Conservation (phyloP, 2,329 filamentous ascomycete genomes). For the Aspergillus sp. region DNA sequence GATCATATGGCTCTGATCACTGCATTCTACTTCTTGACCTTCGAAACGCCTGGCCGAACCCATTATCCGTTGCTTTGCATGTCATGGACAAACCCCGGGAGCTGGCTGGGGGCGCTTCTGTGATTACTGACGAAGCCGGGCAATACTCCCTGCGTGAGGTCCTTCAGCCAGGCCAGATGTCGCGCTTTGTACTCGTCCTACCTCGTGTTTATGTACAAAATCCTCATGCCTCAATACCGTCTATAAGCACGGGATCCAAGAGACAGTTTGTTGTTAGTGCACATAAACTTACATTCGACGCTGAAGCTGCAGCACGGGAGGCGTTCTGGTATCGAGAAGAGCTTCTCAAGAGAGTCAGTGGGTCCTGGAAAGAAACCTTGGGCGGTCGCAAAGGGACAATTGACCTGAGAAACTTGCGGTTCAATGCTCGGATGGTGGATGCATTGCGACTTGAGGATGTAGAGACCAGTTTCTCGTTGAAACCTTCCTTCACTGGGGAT, state of each 20-base stretch:
- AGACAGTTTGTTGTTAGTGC: constrained; percentile 90
- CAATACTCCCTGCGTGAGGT: constrained; percentile 42
- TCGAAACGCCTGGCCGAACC: constrained; percentile 85
- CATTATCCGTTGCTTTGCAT: constrained; percentile 65
- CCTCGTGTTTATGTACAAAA: constrained; percentile 74
- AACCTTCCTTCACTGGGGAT: constrained; percentile 26
- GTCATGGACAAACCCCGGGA: constrained; percentile 35
- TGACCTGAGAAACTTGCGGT: constrained; percentile 72
- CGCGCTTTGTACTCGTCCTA: constrained; percentile 72
- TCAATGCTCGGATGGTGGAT: constrained; percentile 78
- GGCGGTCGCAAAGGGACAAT: constrained; percentile 64
- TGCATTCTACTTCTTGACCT: constrained; percentile 81
- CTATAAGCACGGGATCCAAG: constrained; percentile 75
- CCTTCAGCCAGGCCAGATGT: constrained; percentile 62
- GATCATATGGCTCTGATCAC: constrained; percentile 57
- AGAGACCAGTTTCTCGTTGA: constrained; percentile 56
- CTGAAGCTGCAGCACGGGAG: constrained; percentile 74
- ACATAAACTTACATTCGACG: constrained; percentile 74
- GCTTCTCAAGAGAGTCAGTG: constrained; percentile 69
- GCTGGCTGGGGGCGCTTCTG: constrained; percentile 9
- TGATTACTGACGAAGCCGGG: constrained; percentile 14
- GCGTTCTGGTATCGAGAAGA: constrained; percentile 89
- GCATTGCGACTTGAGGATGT: constrained; percentile 79
- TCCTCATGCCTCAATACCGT: constrained; percentile 74
- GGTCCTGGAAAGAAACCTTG: constrained; percentile 68